Base-by-base conservation (phyloP, 345 rosid species). In the Syzygium jambos region DNA sequence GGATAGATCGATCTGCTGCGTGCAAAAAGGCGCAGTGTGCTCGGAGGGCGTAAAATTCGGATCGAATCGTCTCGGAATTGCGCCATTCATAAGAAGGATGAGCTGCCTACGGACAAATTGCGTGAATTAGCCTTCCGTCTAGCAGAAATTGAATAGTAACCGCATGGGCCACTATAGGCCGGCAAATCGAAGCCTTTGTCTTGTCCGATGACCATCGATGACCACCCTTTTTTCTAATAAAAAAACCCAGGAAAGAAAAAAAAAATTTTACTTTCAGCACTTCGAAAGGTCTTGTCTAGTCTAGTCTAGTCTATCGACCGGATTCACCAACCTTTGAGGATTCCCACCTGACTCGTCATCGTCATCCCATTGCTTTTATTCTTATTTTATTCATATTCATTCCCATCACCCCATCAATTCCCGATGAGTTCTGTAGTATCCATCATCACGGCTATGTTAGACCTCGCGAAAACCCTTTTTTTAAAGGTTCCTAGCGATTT, bases 1-100 rank as follows among this genome's bases (percentile, higher is more conserved):
- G 2, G 25, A 56, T 0, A 23, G 3, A 56, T 56, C 0, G n/a
- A 56, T 56, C 6, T 0, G n/a, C 2, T 23, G 2, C 2, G 23
- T 0, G n/a, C 61, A 22, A 0, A 1, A 11, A 56, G n/a, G 12
- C 27, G 4, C 0, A 5, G 4, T 23, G 5, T 22, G 61, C 10
- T 56, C 10, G 2, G 61, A 56, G 13, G 13, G n/a, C 12, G 13
- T 56, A 56, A 56, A 56, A 56, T 23, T 56, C 13, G 1, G 22
- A 25, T 27, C 23, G 61, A 3, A 23, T 56, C 0, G n/a, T 12
- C 6, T 56, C 0, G 5, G 4, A 9, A 22, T 9, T 23, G 7
- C 23, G 10, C 10, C n/a, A 56, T 56, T 4, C 23, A 9, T 56
- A 1, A 23, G 23, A 23, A 56, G 61, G n/a, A 56, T 56, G 61